Conservation (phyloP, 768 basidiomycete species). For the Lactarius sanguifluus region DNA sequence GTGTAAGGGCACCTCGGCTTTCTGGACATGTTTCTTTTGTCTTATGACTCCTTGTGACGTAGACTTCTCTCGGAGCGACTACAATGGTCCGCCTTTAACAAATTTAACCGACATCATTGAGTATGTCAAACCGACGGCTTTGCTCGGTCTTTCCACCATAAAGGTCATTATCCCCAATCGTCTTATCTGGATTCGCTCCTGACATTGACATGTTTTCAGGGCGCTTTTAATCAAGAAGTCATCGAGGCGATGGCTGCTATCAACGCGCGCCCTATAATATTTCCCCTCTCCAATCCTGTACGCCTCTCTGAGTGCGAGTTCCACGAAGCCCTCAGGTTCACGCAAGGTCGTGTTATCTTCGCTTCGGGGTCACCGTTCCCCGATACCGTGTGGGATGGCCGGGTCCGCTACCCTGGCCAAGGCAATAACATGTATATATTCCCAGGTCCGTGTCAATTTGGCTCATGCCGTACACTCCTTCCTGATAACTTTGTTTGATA, state of each 20-base stretch:
- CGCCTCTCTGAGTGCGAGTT: conserved; percentile 81
- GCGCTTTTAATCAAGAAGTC: conserved; percentile 72
- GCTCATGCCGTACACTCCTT: conserved; percentile 1
- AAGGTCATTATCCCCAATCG: conserved; percentile 39
- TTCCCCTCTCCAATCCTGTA: conserved; percentile 90
- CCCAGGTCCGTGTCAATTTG: conserved; percentile 45
- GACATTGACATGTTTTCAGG: conserved; percentile 37
- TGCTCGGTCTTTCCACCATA: conserved; percentile 88
- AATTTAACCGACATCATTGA: conserved; percentile 75
- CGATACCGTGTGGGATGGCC: conserved; percentile 54
- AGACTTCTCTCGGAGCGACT: conserved; percentile 85
- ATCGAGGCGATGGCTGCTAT: conserved; percentile 74
- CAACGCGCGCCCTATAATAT: conserved; percentile 85
- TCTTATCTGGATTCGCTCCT: background rate
- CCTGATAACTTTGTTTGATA: conserved; percentile 10
- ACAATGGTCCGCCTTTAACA: conserved; percentile 71
- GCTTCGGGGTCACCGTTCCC: conserved; percentile 89
- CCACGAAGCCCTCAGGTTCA: conserved; percentile 67
- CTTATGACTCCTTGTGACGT: conserved; percentile 21
- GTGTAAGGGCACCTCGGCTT: conserved; percentile 44
- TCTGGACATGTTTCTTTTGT: background rate
- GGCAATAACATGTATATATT: conserved; percentile 95
- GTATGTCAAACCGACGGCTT: conserved; percentile 82
- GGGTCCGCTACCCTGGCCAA: conserved; percentile 72
- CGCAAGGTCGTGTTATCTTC: conserved; percentile 76